Conservation (phyloP, 306 rosid species). For the Comarum palustre region DNA sequence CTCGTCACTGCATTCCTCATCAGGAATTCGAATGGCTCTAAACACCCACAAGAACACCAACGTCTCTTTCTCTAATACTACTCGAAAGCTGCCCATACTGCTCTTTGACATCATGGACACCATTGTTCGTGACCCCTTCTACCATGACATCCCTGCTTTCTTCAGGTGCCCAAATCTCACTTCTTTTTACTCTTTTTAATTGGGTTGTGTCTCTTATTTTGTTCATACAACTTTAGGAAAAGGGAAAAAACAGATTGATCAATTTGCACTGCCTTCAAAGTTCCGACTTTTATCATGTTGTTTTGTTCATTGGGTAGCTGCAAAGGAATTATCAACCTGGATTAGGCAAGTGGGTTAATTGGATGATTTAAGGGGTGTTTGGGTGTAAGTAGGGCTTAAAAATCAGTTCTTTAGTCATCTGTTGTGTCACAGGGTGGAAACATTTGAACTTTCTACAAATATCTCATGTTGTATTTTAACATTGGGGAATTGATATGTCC, state of each 20-base stretch:
- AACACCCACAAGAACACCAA: not conserved
- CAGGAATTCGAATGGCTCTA: conserved; percentile 12
- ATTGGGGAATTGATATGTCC: conserved; percentile 24
- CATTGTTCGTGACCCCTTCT: conserved; percentile 91
- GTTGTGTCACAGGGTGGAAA: not conserved
- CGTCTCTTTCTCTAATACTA: conserved; percentile 16
- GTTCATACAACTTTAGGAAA: not conserved
- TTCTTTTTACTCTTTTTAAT: not conserved
- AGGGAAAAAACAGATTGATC: not conserved
- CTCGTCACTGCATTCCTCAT: conserved; percentile 10
- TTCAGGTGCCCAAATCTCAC: conserved; percentile 46
- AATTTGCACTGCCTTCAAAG: not conserved
- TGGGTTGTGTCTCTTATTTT: not conserved
- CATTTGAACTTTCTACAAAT: not conserved
- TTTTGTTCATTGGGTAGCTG: not conserved
- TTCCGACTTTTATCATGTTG: not conserved
- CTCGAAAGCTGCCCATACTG: conserved; percentile 64
- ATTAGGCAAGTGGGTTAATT: not conserved
- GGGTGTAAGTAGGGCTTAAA: not conserved
- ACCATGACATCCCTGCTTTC: conserved; percentile 76
- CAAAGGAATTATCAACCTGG: not conserved
- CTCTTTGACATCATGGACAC: conserved; percentile 96
- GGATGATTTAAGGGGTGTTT: not conserved
- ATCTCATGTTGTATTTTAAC: not conserved
- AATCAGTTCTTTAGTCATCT: not conserved